Evolutionary conservation across 2,329 filamentous ascomycete genomes (phyloP).

Genomic region (Botrytis fragariae): DNA sequence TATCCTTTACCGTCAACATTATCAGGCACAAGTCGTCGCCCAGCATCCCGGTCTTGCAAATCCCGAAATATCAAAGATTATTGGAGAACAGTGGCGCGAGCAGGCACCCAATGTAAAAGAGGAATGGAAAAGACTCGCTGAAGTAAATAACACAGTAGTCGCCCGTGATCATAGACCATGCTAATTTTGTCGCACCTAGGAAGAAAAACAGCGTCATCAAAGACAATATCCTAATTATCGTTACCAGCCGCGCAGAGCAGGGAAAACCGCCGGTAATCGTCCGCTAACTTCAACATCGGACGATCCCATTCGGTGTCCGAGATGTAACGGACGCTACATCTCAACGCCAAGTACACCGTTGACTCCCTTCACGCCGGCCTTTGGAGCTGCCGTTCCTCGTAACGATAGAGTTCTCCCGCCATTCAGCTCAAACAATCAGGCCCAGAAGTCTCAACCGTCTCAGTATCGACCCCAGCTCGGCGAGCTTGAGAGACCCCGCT

Average conservation of each 20-base stretch:
- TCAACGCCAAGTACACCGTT: slow-evolving; percentile 38
- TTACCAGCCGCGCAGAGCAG: slow-evolving; percentile 67
- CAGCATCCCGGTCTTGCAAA: slow-evolving; percentile 88
- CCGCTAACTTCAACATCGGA: slow-evolving; percentile 41
- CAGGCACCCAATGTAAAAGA: slow-evolving; percentile 72
- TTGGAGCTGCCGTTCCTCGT: slow-evolving; percentile 22
- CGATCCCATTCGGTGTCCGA: slow-evolving; percentile 60
- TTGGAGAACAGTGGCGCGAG: slow-evolving; percentile 81
- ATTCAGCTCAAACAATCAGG: slow-evolving; percentile 23
- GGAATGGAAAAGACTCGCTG: slow-evolving; percentile 84
- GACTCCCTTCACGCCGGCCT: slow-evolving; percentile 34
- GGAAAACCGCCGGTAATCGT: slow-evolving; percentile 32
- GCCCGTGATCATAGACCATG: background rate
- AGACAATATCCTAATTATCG: slow-evolving; percentile 90
- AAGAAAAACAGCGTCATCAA: slow-evolving; percentile 88
- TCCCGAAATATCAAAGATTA: slow-evolving; percentile 95
- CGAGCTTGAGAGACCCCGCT: slow-evolving; percentile 29
- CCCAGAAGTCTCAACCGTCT: background rate
- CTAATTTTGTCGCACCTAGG: slow-evolving; percentile 42
- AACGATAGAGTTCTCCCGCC: slow-evolving; percentile 28
- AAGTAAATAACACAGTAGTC: slow-evolving; percentile 49
- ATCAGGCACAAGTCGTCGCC: slow-evolving; percentile 77
- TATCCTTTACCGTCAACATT: slow-evolving; percentile 93
- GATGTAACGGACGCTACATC: slow-evolving; percentile 60
- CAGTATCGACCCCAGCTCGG: slow-evolving; percentile 21